Evolutionary conservation across 495 filamentous ascomycete genomes (phyloP).

Genomic region (Trichoderma erinaceum): DNA sequence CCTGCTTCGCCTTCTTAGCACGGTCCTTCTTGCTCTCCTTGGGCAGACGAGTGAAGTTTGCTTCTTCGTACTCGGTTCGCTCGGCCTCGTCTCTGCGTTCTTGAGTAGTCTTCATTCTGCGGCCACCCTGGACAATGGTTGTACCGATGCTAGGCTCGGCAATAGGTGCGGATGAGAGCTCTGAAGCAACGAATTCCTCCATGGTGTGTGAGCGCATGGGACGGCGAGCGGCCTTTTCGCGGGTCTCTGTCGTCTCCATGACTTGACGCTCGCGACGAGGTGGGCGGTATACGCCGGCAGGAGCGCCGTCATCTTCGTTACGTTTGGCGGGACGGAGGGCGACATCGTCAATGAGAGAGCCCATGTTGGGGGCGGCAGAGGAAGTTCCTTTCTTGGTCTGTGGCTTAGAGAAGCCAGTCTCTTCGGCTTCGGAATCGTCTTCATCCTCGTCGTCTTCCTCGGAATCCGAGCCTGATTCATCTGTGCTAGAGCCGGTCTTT

Average conservation of each 20-base stretch:
- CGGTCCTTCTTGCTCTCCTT: slow-evolving; percentile 73
- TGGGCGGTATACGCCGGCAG: slow-evolving; percentile 63
- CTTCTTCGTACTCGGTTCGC: slow-evolving; percentile 73
- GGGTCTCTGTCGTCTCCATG: slow-evolving; percentile 52
- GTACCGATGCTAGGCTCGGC: slow-evolving; percentile 79
- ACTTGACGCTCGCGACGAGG: slow-evolving; percentile 74
- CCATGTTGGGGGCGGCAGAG: slow-evolving; percentile 46
- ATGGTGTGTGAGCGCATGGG: slow-evolving; percentile 65
- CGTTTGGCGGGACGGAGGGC: slow-evolving; percentile 28
- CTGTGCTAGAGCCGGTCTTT: slow-evolving; percentile 28
- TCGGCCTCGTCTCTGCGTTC: slow-evolving; percentile 68
- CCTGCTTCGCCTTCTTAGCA: slow-evolving; percentile 42
- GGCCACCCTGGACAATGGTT: slow-evolving; percentile 65
- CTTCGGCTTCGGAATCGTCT: slow-evolving; percentile 27
- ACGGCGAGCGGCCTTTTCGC: slow-evolving; percentile 50
- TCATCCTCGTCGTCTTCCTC: slow-evolving; percentile 35
- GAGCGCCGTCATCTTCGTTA: slow-evolving; percentile 24
- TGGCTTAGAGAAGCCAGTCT: slow-evolving; percentile 9
- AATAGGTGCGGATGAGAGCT: slow-evolving; percentile 69
- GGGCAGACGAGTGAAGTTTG: slow-evolving; percentile 77
- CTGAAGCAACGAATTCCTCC: slow-evolving; percentile 77
- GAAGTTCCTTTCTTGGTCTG: slow-evolving; percentile 34
- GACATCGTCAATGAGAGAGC: slow-evolving; percentile 30
- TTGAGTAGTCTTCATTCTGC: slow-evolving; percentile 62
- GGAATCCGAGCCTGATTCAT: slow-evolving; percentile 34